Evolutionary conservation across 1,139 yeast species (phyloP), one percentile per base, ranked within the genome.

Genomic region (Scheffersomyces insectosa): DNA sequence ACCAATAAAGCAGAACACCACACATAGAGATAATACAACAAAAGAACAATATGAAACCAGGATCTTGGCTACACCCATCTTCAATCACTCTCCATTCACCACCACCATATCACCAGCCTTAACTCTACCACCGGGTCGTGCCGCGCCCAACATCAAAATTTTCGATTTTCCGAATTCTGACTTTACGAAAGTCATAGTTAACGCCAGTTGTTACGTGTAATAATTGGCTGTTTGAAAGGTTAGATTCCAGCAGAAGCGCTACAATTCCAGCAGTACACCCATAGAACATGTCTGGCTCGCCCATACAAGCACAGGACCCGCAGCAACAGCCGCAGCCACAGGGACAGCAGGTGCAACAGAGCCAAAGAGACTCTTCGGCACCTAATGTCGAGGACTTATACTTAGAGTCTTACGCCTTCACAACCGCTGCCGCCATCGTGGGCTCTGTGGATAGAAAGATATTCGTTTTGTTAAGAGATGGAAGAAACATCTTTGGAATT

Each of bases 341-440:
- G 25, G 25, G 37, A 33, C 37, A 32, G 15, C 37, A 28, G 36
- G 33, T 30, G 37, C 39, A 39, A 15, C 38, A 44, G 39, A 45
- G 44, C 7, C 8, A 37, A 16, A 41, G 42, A 29, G 67, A 63
- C 33, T 51, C 60, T 33, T 42, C 50, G 44, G 63, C 62, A 9
- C 69, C 72, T 41, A 69, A 71, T 44, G 79, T 72, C 16, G 78
- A 75, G 54, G 78, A 80, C 55, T 67, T 80, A 47, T 80, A 80
- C 57, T 66, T 80, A 47, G 83, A 79, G 57, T 76, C 95, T 51
- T 88, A 85, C 59, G 90, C 95, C 28, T 93, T 91, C 70, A 93
- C 98, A 42, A 93, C 99, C 1, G 96, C 98, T 0, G 98, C 98
- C 1, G 96, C 97, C 27, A 82, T 93, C 43, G 90, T 93, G 37